Conservation (phyloP, 768 basidiomycete genomes). For the Boletus eberwhitei region DNA sequence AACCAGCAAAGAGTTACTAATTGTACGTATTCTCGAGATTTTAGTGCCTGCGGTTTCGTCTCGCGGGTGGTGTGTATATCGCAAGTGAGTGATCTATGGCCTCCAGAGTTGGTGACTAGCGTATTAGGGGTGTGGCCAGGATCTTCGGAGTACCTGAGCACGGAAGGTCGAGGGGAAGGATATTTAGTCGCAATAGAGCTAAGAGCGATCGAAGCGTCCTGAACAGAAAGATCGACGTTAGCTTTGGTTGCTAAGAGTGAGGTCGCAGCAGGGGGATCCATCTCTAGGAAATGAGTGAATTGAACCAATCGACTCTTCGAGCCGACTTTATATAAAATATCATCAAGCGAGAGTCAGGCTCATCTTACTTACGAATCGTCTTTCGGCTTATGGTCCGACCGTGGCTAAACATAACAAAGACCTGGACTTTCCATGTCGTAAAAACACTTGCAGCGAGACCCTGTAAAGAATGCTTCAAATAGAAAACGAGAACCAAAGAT, state of each 20-base stretch:
- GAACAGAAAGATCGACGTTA: not conserved
- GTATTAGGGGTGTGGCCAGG: not conserved
- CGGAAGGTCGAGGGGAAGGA: not conserved
- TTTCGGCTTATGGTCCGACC: not conserved
- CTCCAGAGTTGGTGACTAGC: not conserved
- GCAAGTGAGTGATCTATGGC: not conserved
- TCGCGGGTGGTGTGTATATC: not conserved
- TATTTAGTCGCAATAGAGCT: not conserved
- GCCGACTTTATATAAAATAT: not conserved
- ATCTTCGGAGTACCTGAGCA: slow-evolving; percentile 1
- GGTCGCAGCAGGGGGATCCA: not conserved
- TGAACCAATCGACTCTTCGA: not conserved
- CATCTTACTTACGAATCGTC: not conserved
- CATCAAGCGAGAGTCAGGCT: not conserved
- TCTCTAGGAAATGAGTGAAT: not conserved
- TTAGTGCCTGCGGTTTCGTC: slow-evolving; percentile 6
- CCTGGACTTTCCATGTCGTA: not conserved
- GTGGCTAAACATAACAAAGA: not conserved
- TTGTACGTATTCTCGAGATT: slow-evolving; percentile 38
- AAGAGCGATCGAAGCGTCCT: slow-evolving; percentile 1
- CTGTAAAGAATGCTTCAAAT: not conserved
- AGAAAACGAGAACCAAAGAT: not conserved
- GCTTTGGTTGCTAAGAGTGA: not conserved
- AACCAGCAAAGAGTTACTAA: slow-evolving; percentile 53
- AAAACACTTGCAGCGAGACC: not conserved